Conservation (phyloP, 139 green algal genomes). For the Spirogloea muscicola region DNA sequence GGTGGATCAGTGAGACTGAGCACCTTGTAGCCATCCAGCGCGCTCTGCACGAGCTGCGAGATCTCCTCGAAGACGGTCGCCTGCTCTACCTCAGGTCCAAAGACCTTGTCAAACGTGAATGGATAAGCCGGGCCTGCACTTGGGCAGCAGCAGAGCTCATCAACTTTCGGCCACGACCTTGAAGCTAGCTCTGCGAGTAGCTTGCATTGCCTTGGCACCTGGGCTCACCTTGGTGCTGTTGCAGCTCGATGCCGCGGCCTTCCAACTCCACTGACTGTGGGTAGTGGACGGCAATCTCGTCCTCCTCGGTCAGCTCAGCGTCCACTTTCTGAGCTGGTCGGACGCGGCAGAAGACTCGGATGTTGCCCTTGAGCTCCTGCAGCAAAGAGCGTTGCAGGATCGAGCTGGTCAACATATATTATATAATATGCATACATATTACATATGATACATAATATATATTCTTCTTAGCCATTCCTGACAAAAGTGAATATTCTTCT, state of each 20-base stretch:
- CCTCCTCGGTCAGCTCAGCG: constrained; percentile 2
- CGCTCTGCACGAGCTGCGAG: constrained; percentile 86
- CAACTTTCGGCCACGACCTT: constrained; percentile 9
- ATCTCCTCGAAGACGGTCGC: constrained; percentile 78
- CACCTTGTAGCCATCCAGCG: constrained; percentile 86
- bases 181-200: no score
- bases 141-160: not conserved
- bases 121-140: constrained; percentile 9
- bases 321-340: constrained; percentile 51
- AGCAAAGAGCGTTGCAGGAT: no score
- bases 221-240: not conserved
- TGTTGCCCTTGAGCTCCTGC: constrained; percentile 91
- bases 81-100: constrained; percentile 67
- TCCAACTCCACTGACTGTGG: constrained; percentile 10
- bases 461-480: no score
- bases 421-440: no score
- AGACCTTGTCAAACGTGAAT: constrained; percentile 73
- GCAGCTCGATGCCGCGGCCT: constrained; percentile 12
- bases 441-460: no score
- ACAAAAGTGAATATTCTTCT: no score
- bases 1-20: no score
- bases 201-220: not conserved
- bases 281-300: constrained; percentile 7
- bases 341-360: constrained; percentile 88
- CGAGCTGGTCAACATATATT: no score